Percentiles rank a stretch among this genome's conserved stretches.
phyloP scores from a whole-genome alignment of 2,329 filamentous ascomycete genomes.

The Colletotrichum plurivorum region DNA sequence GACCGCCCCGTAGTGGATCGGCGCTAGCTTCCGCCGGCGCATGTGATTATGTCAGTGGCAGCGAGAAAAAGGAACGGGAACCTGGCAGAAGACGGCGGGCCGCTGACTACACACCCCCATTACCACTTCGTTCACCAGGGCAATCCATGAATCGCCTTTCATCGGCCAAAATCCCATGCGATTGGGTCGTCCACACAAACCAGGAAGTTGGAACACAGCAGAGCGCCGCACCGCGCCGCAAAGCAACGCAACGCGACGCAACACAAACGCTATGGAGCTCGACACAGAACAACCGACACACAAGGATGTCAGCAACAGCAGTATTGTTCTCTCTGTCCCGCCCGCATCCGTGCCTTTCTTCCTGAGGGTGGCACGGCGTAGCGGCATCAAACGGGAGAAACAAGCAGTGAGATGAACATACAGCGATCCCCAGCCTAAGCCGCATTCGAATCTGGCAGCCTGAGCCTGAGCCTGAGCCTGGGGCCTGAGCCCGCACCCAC shows the following conservation, averaged over 20 bases:
- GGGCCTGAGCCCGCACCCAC: no score
- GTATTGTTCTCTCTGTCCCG: neutral
- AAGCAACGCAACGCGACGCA: neutral
- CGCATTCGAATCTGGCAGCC: slow-evolving; percentile 36
- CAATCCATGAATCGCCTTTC: slow-evolving; percentile 17
- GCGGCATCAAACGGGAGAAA: slow-evolving; percentile 26
- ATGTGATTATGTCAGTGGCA: slow-evolving; percentile 39
- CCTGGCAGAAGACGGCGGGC: slow-evolving; percentile 1
- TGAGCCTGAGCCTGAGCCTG: slow-evolving; percentile 20
- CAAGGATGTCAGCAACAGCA: neutral
- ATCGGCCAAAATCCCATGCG: slow-evolving; percentile 4
- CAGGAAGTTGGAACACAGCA: neutral
- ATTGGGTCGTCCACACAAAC: slow-evolving; percentile 23
- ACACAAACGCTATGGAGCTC: neutral
- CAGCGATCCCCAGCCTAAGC: slow-evolving; percentile 18
- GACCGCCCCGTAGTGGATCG: neutral
- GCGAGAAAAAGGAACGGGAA: slow-evolving; percentile 18
- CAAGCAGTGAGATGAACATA: slow-evolving; percentile 27
- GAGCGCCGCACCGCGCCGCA: neutral
- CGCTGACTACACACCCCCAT: slow-evolving; percentile 25
- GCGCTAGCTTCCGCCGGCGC: slow-evolving; percentile 13
- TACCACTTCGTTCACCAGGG: neutral
- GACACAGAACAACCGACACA: neutral
- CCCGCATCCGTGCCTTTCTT: slow-evolving; percentile 4
- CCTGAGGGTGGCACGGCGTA: slow-evolving; percentile 1